Evolutionary conservation across 2,329 filamentous ascomycete species (phyloP).

Genomic region (Ustulina deusta): DNA sequence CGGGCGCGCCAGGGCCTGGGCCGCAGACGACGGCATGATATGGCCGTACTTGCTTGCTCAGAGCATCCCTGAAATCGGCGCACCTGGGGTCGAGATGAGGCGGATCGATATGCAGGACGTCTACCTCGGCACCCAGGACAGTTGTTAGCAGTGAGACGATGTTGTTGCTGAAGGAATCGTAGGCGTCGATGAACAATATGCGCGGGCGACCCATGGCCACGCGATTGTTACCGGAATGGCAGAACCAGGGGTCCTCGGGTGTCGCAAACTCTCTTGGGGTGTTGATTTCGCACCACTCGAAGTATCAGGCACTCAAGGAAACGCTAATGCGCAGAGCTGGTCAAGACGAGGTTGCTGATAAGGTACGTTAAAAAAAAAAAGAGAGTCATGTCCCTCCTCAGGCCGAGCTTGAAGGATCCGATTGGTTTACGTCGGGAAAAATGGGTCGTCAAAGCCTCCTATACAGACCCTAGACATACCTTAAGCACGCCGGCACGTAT

Average conservation of each 20-base stretch:
- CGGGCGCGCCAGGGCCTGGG: constrained; percentile 88
- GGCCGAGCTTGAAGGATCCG: constrained; percentile 27
- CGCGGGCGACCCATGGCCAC: constrained; percentile 53
- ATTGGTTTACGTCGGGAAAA: constrained; percentile 33
- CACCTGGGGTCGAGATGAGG: constrained; percentile 60
- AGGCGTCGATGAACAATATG: constrained; percentile 93
- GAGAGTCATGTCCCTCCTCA: constrained; percentile 5
- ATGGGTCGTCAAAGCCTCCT: constrained; percentile 13
- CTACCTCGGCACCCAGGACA: constrained; percentile 74
- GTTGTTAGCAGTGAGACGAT: constrained; percentile 85
- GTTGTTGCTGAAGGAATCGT: constrained; percentile 97
- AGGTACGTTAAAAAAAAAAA: constrained; percentile 3
- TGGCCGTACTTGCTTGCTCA: constrained; percentile 63
- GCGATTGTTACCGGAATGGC: not conserved
- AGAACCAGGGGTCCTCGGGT: constrained; percentile 2
- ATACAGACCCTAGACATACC: not conserved
- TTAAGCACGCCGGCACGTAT: not conserved
- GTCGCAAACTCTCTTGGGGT: not conserved
- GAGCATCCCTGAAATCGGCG: constrained; percentile 57
- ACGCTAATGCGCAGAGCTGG: not conserved
- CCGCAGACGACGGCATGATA: constrained; percentile 92
- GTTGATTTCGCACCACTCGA: constrained; percentile 5
- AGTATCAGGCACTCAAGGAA: not conserved
- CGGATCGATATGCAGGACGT: constrained; percentile 79
- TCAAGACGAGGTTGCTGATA: not conserved